Evolutionary conservation across 805 yeast genomes (phyloP).

Genomic region (Diddensiella caesifluorescens): DNA sequence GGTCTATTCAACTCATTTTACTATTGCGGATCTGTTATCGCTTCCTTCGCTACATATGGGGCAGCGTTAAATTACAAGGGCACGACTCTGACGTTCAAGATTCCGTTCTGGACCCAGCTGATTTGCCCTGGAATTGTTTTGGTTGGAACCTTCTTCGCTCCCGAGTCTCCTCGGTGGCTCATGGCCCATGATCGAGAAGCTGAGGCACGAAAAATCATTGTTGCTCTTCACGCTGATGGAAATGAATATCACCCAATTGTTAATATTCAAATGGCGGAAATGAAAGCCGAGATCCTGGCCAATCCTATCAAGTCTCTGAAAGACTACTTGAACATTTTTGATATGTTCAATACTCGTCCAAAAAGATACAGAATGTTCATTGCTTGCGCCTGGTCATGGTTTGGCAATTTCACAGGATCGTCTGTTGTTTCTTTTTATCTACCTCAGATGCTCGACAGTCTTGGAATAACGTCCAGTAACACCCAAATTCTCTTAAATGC

Average conservation of each 20-base stretch:
- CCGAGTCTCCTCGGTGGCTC: constrained; percentile 40
- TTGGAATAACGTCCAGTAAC: constrained; percentile 41
- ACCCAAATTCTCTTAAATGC: constrained; percentile 7
- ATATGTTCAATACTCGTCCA: constrained; percentile 12
- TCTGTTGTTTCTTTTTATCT: constrained; percentile 37
- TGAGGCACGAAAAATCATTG: constrained; percentile 38
- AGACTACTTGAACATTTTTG: constrained; percentile 20
- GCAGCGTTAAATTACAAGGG: constrained; percentile 3
- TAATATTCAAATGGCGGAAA: constrained; percentile 17
- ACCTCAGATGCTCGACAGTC: constrained; percentile 44
- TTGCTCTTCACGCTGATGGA: constrained; percentile 28
- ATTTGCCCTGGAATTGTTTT: constrained; percentile 11
- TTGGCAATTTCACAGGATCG: constrained; percentile 10
- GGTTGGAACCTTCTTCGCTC: constrained; percentile 36
- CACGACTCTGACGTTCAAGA: constrained; percentile 1
- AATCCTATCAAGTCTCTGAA: too few relatives aligned
- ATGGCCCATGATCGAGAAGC: constrained; percentile 44
- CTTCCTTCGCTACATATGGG: constrained; percentile 13
- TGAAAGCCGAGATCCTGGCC: constrained; percentile 18
- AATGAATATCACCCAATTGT: constrained; percentile 15
- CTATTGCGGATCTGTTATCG: constrained; percentile 12
- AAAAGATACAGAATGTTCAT: constrained; percentile 4
- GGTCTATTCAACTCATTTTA: constrained; percentile 15
- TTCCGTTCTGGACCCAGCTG: constrained; percentile 17
- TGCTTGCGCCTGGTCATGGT: neutral